phyloP scores from a whole-genome alignment of 257 asterid species.

The Catharanthus roseus region DNA sequence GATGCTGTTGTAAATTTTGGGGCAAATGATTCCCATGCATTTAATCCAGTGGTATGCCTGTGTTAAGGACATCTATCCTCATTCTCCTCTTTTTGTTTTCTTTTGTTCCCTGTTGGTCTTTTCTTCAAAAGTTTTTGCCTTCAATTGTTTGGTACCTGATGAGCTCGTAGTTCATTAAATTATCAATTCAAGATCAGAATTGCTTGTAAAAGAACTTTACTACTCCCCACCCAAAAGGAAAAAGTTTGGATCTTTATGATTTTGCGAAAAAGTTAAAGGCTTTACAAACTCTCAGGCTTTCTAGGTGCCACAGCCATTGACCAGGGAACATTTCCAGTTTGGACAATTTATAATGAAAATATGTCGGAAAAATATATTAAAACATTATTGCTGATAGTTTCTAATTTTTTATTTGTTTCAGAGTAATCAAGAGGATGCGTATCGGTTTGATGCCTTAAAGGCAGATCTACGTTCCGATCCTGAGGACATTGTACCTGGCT shows the following conservation, averaged over 20 bases:
- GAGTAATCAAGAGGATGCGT: constrained; percentile 26
- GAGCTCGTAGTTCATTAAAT: not conserved
- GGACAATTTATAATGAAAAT: not conserved
- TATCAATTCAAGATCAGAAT: not conserved
- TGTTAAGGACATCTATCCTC: constrained; percentile 2
- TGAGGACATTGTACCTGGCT: constrained; percentile 30
- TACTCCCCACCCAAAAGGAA: not conserved
- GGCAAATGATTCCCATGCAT: constrained; percentile 14
- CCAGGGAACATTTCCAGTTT: not conserved
- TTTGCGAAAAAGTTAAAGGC: not conserved
- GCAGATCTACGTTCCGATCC: constrained; percentile 34
- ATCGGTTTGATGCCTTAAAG: constrained; percentile 36
- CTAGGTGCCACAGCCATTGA: not conserved
- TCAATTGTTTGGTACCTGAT: not conserved
- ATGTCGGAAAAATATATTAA: constrained; percentile 5
- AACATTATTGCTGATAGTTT: constrained; percentile 6
- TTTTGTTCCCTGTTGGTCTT: not conserved
- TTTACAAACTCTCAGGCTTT: not conserved
- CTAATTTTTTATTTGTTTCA: constrained; percentile 28
- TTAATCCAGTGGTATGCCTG: constrained; percentile 42
- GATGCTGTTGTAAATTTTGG: constrained; percentile 12
- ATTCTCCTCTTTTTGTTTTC: constrained; percentile 6
- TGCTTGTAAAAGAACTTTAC: not conserved
- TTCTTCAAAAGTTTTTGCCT: not conserved
- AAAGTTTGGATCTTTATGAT: not conserved